Evolutionary conservation across 306 rosid species (phyloP).

Genomic region (Rosa persica): DNA sequence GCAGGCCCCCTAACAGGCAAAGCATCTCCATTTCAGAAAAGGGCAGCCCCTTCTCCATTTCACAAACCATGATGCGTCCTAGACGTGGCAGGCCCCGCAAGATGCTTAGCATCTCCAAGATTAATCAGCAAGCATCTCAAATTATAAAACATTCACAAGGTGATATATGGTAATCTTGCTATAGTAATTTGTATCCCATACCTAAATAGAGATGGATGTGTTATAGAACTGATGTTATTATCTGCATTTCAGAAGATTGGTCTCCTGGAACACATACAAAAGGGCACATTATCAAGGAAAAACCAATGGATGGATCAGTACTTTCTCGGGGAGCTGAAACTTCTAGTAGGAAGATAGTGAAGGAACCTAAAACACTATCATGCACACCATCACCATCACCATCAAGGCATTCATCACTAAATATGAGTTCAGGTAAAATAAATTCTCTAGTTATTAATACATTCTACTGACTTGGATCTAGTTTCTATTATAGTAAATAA

Average conservation of each 20-base stretch:
- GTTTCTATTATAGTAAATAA: not conserved
- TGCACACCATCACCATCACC: not conserved
- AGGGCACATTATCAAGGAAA: not conserved
- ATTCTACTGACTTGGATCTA: not conserved
- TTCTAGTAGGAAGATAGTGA: not conserved
- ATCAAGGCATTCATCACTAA: slow-evolving; percentile 10
- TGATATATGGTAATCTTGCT: slow-evolving; percentile 20
- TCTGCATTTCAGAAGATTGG: not conserved
- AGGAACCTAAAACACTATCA: not conserved
- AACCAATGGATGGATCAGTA: not conserved
- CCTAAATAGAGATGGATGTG: not conserved
- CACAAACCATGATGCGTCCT: slow-evolving; percentile 20
- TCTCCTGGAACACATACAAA: not conserved
- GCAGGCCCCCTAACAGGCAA: not conserved
- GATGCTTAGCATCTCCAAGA: slow-evolving; percentile 17
- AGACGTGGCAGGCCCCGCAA: slow-evolving; percentile 4
- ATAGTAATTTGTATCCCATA: not conserved
- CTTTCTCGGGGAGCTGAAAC: not conserved
- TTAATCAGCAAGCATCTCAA: slow-evolving; percentile 30
- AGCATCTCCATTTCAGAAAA: not conserved
- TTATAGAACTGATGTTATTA: not conserved
- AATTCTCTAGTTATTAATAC: not conserved
- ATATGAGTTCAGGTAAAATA: not conserved
- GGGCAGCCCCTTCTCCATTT: not conserved
- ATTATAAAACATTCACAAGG: slow-evolving; percentile 33